These are phyloP conservation scores for Biscogniauxia marginata DNA, from an alignment of 2,329 filamentous ascomycete genomes.

Conservation along the genomic window DNA sequence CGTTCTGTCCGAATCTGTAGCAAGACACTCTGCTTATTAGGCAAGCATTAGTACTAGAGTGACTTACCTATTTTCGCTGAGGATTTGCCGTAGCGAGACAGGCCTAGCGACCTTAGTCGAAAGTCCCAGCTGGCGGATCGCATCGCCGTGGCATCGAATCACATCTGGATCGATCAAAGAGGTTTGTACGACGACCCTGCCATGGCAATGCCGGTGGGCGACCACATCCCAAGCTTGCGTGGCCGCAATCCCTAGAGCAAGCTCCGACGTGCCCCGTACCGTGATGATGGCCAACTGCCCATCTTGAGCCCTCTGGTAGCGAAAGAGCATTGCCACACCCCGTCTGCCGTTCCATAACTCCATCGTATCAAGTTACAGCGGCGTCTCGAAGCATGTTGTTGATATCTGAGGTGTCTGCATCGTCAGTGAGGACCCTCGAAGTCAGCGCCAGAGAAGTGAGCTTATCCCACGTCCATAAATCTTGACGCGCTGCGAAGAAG, in stretches of 20 bases:
- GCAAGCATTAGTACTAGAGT: too few species aligned
- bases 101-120: conserved; percentile 31
- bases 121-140: conserved; percentile 30
- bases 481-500: conserved; percentile 27
- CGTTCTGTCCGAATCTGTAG: too few species aligned
- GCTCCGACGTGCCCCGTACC: conserved; percentile 31
- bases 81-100: conserved; percentile 36
- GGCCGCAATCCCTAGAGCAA: conserved; percentile 22
- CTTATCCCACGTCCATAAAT: conserved; percentile 29
- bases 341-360: conserved; percentile 36
- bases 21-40: too few species aligned
- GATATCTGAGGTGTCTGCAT: conserved; percentile 19
- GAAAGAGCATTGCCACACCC: conserved; percentile 32
- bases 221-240: conserved; percentile 32
- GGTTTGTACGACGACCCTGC: too few species aligned
- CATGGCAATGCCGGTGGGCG: conserved; percentile 15
- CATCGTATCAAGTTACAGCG: conserved; percentile 31
- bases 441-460: conserved; percentile 33
- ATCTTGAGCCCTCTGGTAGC: conserved; percentile 20
- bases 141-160: conserved; percentile 31
- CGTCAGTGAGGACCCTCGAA: conserved; percentile 27
- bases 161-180: too few species aligned
- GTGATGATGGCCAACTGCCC: conserved; percentile 20
- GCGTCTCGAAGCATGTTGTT: conserved; percentile 26
- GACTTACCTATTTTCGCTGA: too few species aligned